phyloP scores from a whole-genome alignment of 2,329 filamentous ascomycete genomes.

The Spiromastix sp. region DNA sequence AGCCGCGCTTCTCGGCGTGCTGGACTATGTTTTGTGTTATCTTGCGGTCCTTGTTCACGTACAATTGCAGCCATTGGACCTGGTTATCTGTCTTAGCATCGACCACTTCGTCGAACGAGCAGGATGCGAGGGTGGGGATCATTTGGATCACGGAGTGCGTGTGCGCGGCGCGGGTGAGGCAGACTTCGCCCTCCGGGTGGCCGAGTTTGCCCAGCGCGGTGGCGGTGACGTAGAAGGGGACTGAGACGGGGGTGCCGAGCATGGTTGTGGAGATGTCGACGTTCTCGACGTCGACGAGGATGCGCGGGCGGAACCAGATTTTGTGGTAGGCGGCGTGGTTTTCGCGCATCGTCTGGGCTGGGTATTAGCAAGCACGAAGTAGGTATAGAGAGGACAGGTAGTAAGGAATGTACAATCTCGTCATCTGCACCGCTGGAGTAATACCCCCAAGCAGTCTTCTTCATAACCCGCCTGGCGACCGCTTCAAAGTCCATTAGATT shows the following conservation, averaged over 20 bases:
- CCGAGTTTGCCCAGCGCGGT: conserved; percentile 93
- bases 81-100: conserved; percentile 72
- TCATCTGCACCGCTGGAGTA: conserved; percentile 91
- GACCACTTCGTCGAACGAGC: conserved; percentile 93
- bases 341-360: conserved; percentile 69
- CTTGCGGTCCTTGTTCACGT: conserved; percentile 89
- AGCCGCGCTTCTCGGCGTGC: conserved; percentile 84
- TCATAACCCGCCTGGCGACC: conserved; percentile 83
- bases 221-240: conserved; percentile 93
- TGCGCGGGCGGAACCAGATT: conserved; percentile 87
- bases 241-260: conserved; percentile 73
- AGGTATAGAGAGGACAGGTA: background rate
- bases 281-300: conserved; percentile 81
- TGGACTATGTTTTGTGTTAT: conserved; percentile 85
- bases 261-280: conserved; percentile 85
- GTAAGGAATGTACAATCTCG: conserved; percentile 53
- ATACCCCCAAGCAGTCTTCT: conserved; percentile 94
- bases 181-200: conserved; percentile 84
- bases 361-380: conserved; percentile 2
- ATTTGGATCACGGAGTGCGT: conserved; percentile 92
- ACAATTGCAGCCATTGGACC: conserved; percentile 92
- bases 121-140: conserved; percentile 95
- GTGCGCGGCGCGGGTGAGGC: conserved; percentile 72
- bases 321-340: conserved; percentile 95
- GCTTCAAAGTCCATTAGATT: conserved; percentile 94